phyloP scores from a whole-genome alignment of 345 rosid genomes.

The Acer saccharum region DNA sequence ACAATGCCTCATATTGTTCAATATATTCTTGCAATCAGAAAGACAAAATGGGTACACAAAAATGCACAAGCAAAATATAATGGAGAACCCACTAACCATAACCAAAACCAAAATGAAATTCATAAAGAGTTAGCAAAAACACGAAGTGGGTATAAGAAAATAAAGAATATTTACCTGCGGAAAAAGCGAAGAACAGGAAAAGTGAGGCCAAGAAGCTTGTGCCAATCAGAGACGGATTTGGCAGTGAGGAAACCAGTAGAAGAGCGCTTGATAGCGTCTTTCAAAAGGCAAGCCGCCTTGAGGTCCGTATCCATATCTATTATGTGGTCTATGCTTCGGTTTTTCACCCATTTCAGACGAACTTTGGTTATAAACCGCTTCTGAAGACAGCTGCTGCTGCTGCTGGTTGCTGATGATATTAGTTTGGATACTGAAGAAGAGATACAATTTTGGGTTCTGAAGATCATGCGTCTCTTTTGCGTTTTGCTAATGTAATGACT shows the following conservation, averaged over 20 bases:
- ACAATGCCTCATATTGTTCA: background rate
- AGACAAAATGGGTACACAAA: background rate
- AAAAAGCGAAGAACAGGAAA: slow-evolving; percentile 90
- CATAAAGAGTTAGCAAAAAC: too few relatives aligned
- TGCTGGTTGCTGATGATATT: slow-evolving; percentile 21
- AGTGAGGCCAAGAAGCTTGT: slow-evolving; percentile 91
- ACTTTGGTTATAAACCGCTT: slow-evolving; percentile 63
- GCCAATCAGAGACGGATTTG: slow-evolving; percentile 88
- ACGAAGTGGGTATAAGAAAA: background rate
- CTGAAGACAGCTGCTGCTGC: slow-evolving; percentile 42
- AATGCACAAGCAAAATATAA: background rate
- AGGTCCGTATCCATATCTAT: slow-evolving; percentile 88
- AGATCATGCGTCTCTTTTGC: slow-evolving; percentile 23
- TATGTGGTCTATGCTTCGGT: slow-evolving; percentile 75
- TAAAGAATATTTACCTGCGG: slow-evolving; percentile 54
- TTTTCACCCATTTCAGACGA: slow-evolving; percentile 93
- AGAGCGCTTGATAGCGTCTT: slow-evolving; percentile 90
- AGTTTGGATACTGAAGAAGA: slow-evolving; percentile 21
- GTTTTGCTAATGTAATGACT: background rate
- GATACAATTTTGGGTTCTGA: slow-evolving; percentile 28
- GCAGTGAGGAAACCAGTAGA: slow-evolving; percentile 89
- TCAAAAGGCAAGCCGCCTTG: slow-evolving; percentile 87
- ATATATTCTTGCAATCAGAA: background rate
- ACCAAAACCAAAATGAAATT: background rate
- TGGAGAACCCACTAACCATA: background rate